Evolutionary conservation across 2,329 filamentous ascomycete species (phyloP), one percentile per base, ranked within the genome.

Genomic region (Hypoxylon sp.): DNA sequence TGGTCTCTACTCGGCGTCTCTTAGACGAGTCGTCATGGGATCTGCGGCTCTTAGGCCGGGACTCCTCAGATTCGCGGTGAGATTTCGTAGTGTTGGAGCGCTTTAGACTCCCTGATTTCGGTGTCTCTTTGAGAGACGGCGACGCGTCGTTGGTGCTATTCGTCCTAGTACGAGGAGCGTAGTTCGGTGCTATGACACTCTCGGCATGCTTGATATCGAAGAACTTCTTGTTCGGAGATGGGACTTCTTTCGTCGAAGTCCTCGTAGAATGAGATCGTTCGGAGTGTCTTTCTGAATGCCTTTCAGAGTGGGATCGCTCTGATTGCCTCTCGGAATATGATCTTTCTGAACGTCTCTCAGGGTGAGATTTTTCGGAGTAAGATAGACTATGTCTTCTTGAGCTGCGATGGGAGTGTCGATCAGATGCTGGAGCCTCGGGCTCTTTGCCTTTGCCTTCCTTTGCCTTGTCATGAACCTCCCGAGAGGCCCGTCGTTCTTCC

Each of bases 301-400:
- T 73, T 45, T 50, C 64, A 1, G 61, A 46, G 7, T 54, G 50
- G 18, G 57, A 51, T 14, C 67, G 67, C 36, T 75, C 74, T 5
- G 79, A 76, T 30, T 53, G 50, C n/a, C 51, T 33, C 40, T 55
- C 60, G 7, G 60, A 49, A 14, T 57, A 59, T 7, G 52, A 60
- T 32, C 20, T 71, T 46, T 42, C 61, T 12, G 72, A 62, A 46
- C 45, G 54, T 44, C 20, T 73, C 48, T 49, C 60, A 3, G 58
- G 12, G 12, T 56, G 58, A 22, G 65, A 50, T 14, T 68, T 69
- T 33, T 76, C 74, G 2, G 79, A 76, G 36, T 74, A 74, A 4
- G 81, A 78, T 24, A 80, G 75, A 67, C 80, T 83, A 51, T 80
- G 77, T 5, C 80, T 79, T 24, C 78, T 80, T 44, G 80, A 82